These are phyloP conservation scores for Cardamine resedifolia DNA, from an alignment of 345 rosid species.

Conservation along the genomic window DNA sequence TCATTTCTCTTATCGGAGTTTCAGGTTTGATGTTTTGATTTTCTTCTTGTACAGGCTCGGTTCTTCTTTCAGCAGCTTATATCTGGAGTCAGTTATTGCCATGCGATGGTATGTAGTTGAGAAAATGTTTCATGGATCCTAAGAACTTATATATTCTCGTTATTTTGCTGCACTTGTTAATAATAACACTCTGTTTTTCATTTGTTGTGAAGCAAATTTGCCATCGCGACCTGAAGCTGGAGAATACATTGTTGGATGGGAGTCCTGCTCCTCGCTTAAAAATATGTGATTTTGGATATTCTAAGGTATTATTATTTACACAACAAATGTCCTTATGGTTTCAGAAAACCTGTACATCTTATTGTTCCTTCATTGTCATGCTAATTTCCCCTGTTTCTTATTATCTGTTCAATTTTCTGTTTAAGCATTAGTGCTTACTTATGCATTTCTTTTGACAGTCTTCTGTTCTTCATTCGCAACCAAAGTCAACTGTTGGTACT, in stretches of 20 bases:
- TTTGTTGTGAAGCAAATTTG: constrained; percentile 77
- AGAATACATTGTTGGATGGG: constrained; percentile 90
- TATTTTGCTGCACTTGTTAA: neutral
- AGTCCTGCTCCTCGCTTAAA: constrained; percentile 92
- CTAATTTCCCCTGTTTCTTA: neutral
- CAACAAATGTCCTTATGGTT: neutral
- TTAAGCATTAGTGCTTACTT: neutral
- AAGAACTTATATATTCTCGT: neutral
- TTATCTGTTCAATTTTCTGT: neutral
- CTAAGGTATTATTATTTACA: too few species aligned
- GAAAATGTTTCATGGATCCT: constrained; percentile 5
- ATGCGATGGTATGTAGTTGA: constrained; percentile 34
- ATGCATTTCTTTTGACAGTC: constrained; percentile 50
- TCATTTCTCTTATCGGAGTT: neutral
- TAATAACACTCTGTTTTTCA: neutral
- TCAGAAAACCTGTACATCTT: neutral
- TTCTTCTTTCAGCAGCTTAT: constrained; percentile 46
- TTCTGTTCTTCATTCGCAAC: constrained; percentile 92
- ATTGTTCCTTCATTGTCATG: neutral
- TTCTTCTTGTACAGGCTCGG: constrained; percentile 31
- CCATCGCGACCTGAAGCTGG: constrained; percentile 89
- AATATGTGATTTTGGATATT: constrained; percentile 94
- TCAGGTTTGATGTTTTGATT: neutral
- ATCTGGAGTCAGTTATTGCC: constrained; percentile 45
- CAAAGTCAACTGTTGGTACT: constrained; percentile 97